phyloP scores from a whole-genome alignment of 441 rosid genomes.

The Gossypium lobatum region DNA sequence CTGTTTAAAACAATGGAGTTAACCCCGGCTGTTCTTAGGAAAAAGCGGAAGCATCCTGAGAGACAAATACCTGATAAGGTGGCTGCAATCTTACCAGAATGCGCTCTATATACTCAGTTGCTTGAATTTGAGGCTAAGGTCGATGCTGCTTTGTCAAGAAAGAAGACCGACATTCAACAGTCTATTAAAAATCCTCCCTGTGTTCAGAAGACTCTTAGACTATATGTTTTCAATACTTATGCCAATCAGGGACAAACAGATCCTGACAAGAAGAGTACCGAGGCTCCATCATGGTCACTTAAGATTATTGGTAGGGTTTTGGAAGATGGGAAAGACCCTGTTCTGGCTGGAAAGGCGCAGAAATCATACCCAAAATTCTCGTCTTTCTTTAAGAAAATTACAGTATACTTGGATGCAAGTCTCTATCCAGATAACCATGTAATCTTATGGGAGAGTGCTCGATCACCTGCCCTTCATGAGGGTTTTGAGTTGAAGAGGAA shows the following conservation, averaged over 20 bases:
- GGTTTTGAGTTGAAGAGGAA: slow-evolving; percentile 83
- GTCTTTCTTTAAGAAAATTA: slow-evolving; percentile 61
- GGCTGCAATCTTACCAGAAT: slow-evolving; percentile 56
- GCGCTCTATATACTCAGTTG: slow-evolving; percentile 56
- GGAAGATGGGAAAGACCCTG: slow-evolving; percentile 70
- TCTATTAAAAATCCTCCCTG: slow-evolving; percentile 50
- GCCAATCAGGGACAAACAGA: slow-evolving; percentile 40
- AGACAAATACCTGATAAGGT: slow-evolving; percentile 59
- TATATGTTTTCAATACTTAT: slow-evolving; percentile 64
- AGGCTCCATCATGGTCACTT: slow-evolving; percentile 65
- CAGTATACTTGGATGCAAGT: slow-evolving; percentile 65
- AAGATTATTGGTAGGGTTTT: slow-evolving; percentile 67
- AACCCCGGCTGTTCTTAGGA: slow-evolving; percentile 49
- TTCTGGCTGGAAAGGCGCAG: slow-evolving; percentile 36
- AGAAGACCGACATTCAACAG: slow-evolving; percentile 60
- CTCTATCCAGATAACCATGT: slow-evolving; percentile 67
- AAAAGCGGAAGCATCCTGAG: slow-evolving; percentile 57
- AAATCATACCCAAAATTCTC: slow-evolving; percentile 53
- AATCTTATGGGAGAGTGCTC: slow-evolving; percentile 64
- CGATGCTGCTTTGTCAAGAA: slow-evolving; percentile 55
- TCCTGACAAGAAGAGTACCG: slow-evolving; percentile 32
- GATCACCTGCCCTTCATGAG: slow-evolving; percentile 60
- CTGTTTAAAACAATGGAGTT: slow-evolving; percentile 67
- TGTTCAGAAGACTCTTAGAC: slow-evolving; percentile 48
- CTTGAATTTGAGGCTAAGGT: slow-evolving; percentile 65